A percentile compares a stretch with the other conserved stretches of the same genome.
Conservation (phyloP, 148 eudicot genomes). For the Polygonum maritimum region DNA sequence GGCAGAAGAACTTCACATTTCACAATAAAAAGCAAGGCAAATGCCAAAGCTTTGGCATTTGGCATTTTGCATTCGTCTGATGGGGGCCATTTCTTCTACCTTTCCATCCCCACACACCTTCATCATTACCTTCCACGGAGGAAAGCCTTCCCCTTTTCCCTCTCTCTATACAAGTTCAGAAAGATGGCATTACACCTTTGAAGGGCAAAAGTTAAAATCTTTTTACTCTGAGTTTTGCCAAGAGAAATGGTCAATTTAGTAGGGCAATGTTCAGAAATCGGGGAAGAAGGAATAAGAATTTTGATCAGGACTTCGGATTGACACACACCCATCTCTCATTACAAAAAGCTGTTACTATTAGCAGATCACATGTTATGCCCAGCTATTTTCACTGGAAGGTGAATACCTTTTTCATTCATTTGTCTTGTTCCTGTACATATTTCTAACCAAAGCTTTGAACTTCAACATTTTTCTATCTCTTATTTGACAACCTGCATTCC, state of each 20-base stretch:
- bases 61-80: background rate
- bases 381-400: background rate
- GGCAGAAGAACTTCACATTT: background rate
- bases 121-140: slow-evolving; percentile 7
- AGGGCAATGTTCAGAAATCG: background rate
- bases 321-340: slow-evolving; percentile 2
- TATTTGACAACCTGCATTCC: background rate
- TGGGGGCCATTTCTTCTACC: background rate
- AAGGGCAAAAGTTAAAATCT: background rate
- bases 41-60: background rate
- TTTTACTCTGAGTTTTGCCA: background rate
- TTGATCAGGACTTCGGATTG: background rate
- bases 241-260: background rate
- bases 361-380: background rate
- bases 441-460: background rate
- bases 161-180: background rate
- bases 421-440: background rate
- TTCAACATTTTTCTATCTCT: background rate
- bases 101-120: slow-evolving; percentile 7
- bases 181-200: background rate
- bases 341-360: background rate
- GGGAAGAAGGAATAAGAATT: background rate
- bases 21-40: background rate
- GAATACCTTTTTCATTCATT: background rate
- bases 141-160: background rate